Conservation (phyloP, 192 early-diverging fungal species). For the Mortierella antarctica region DNA sequence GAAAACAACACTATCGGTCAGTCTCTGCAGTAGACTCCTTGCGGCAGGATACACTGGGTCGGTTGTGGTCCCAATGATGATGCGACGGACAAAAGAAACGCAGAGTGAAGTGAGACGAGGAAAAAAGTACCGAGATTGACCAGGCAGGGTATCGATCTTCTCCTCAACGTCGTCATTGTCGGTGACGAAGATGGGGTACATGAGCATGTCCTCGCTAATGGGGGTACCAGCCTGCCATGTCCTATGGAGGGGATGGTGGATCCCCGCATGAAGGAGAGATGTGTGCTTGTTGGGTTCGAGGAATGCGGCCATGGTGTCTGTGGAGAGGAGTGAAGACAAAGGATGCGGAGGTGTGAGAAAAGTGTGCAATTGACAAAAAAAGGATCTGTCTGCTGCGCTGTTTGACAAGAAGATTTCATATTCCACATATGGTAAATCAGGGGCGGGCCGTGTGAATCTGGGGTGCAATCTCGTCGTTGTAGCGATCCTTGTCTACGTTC, state of each 20-base stretch:
- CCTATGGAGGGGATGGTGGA: slow-evolving; percentile 83
- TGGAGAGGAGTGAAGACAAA: too few relatives aligned
- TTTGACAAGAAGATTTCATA: too few relatives aligned
- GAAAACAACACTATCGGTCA: slow-evolving; percentile 1
- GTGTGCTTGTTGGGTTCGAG: slow-evolving; percentile 54
- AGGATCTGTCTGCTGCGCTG: too few relatives aligned
- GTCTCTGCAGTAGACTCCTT: too few relatives aligned
- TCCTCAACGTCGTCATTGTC: slow-evolving; percentile 82
- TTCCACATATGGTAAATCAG: too few relatives aligned
- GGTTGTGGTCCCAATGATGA: too few relatives aligned
- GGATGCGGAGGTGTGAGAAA: too few relatives aligned
- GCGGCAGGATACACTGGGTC: too few relatives aligned
- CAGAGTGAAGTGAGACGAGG: neutral
- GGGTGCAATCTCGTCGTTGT: too few relatives aligned
- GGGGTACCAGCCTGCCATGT: slow-evolving; percentile 80
- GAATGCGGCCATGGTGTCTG: slow-evolving; percentile 20
- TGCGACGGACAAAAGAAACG: neutral
- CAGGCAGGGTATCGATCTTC: slow-evolving; percentile 86
- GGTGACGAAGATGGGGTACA: slow-evolving; percentile 96
- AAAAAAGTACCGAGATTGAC: slow-evolving; percentile 75
- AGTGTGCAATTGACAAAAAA: too few relatives aligned
- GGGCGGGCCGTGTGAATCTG: too few relatives aligned
- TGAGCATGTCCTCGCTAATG: slow-evolving; percentile 80
- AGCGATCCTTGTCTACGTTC: too few relatives aligned
- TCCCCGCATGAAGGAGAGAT: slow-evolving; percentile 89